Conservation (phyloP, 441 rosid genomes). For the Syzygium malaccense region DNA sequence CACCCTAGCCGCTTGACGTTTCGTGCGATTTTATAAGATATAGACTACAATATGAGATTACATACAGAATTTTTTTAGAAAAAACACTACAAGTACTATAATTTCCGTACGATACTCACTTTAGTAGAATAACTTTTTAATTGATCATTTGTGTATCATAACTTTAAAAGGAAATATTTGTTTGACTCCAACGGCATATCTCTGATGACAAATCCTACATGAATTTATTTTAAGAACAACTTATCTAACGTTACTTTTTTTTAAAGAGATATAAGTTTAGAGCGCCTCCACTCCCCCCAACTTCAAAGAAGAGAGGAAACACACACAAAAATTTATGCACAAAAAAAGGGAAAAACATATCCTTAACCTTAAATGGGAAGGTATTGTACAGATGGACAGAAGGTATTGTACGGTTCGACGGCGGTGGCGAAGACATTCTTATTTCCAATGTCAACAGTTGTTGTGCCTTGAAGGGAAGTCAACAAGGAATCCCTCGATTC, state of each 20-base stretch:
- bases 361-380: constrained; percentile 47
- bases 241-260: too few relatives aligned
- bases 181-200: background rate
- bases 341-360: background rate
- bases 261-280: constrained; percentile 1
- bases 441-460: background rate
- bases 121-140: background rate
- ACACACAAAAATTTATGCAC: background rate
- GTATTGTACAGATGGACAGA: constrained; percentile 32
- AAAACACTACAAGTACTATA: too few relatives aligned
- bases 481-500: constrained; percentile 19
- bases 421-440: background rate
- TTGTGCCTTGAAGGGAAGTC: constrained; percentile 20
- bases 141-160: background rate
- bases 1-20: background rate
- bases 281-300: constrained; percentile 2
- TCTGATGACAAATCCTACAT: background rate
- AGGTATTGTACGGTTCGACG: constrained; percentile 18
- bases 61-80: background rate
- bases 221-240: too few relatives aligned
- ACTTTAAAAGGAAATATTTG: background rate
- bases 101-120: too few relatives aligned
- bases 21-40: background rate
- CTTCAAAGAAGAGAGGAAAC: background rate
- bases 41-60: background rate